phyloP scores from a whole-genome alignment of 352 stramenopile genomes.

The Phytophthora melonis region DNA sequence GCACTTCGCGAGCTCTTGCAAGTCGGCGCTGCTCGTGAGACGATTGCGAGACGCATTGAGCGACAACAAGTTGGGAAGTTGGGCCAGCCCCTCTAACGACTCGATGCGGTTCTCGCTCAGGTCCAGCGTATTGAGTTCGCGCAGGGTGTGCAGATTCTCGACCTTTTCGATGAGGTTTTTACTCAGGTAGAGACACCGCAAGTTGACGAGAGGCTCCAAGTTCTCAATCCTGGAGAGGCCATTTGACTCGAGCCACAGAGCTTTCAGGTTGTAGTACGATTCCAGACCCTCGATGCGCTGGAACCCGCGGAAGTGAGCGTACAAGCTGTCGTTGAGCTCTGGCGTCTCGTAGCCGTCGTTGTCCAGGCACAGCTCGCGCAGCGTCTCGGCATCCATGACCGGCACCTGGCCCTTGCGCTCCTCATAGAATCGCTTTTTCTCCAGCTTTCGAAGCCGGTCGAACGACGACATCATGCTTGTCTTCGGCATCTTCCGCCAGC shows the following conservation, averaged over 20 bases:
- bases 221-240: conserved; percentile 90
- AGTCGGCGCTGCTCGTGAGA: conserved; percentile 70
- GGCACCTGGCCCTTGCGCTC: conserved; percentile 79
- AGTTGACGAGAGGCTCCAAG: conserved; percentile 68
- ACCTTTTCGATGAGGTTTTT: conserved; percentile 93
- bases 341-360: conserved; percentile 96
- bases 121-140: conserved; percentile 93
- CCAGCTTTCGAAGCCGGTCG: conserved; percentile 66
- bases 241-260: conserved; percentile 97
- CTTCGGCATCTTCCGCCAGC: conserved; percentile 40
- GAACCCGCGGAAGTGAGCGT: conserved; percentile 95
- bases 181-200: conserved; percentile 94
- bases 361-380: conserved; percentile 87
- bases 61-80: conserved; percentile 81
- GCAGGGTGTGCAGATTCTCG: conserved; percentile 66
- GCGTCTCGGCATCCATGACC: conserved; percentile 89
- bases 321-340: conserved; percentile 95
- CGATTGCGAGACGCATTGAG: conserved; percentile 93
- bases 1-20: conserved; percentile 81
- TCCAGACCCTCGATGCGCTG: conserved; percentile 95
- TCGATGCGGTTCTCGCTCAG: conserved; percentile 93
- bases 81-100: conserved; percentile 82
- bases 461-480: conserved; percentile 59
- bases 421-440: conserved; percentile 73
- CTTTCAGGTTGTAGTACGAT: conserved; percentile 93